Conservation (phyloP, 768 basidiomycete genomes). For the Strobilomyces confusus region DNA sequence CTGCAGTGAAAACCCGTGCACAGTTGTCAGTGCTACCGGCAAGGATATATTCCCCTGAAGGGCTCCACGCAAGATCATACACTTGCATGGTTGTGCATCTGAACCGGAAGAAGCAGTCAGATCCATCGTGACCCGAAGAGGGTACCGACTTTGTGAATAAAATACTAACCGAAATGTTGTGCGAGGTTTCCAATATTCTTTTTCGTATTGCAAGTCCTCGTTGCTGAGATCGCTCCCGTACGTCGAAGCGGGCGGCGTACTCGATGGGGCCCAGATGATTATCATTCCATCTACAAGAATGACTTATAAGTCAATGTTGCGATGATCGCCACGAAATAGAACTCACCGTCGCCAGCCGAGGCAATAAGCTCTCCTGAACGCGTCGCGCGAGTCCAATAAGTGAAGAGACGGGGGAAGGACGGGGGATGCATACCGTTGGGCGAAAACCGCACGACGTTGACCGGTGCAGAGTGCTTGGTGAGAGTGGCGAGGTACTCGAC, state of each 20-base stretch:
- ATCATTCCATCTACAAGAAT: conserved; percentile 82
- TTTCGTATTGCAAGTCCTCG: conserved; percentile 84
- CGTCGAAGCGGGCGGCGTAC: conserved; percentile 60
- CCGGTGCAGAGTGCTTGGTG: conserved; percentile 86
- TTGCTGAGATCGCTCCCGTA: conserved; percentile 80
- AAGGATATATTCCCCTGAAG: conserved; percentile 88
- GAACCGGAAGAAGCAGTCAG: conserved; percentile 8
- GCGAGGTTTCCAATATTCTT: conserved; percentile 92
- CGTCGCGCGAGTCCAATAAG: conserved; percentile 3
- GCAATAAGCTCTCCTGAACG: conserved; percentile 80
- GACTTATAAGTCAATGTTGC: background rate
- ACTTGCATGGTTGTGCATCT: conserved; percentile 95
- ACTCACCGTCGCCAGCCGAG: conserved; percentile 93
- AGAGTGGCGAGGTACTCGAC: conserved; percentile 96
- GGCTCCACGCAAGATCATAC: conserved; percentile 97
- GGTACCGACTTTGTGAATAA: background rate
- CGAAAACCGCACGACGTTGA: conserved; percentile 95
- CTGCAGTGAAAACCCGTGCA: conserved; percentile 75
- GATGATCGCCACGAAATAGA: conserved; percentile 2
- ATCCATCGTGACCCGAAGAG: background rate
- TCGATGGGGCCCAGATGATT: conserved; percentile 89
- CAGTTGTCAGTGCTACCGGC: conserved; percentile 98
- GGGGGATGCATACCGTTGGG: conserved; percentile 70
- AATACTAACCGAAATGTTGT: conserved; percentile 73
- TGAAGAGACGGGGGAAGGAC: background rate